phyloP scores from a whole-genome alignment of 1,284 basidiomycete genomes.

The Sporisorium graminicola region DNA sequence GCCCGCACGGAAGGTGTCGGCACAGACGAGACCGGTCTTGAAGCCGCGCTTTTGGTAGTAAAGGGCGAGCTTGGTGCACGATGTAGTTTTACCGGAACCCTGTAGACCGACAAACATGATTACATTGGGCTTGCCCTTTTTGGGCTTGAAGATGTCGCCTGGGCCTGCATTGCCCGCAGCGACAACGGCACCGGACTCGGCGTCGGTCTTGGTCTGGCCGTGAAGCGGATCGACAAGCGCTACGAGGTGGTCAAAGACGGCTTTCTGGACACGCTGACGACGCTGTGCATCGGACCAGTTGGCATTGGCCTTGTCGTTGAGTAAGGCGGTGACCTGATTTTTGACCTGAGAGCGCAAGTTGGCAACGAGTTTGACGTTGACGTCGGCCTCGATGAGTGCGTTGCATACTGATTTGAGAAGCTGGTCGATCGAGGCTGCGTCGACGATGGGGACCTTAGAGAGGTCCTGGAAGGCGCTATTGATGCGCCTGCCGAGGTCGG shows the following conservation, averaged over 20 bases:
- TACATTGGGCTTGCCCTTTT: conserved; percentile 93
- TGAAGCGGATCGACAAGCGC: conserved; percentile 82
- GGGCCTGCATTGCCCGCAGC: conserved; percentile 36
- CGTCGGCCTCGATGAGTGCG: conserved; percentile 94
- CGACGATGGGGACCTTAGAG: conserved; percentile 79
- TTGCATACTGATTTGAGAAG: conserved; percentile 94
- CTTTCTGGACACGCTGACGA: conserved; percentile 63
- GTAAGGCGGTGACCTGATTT: conserved; percentile 76
- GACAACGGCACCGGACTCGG: conserved; percentile 38
- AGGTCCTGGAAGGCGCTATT: conserved; percentile 93
- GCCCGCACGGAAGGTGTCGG: conserved; percentile 98
- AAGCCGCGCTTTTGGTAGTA: conserved; percentile 97
- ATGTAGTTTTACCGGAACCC: conserved; percentile 98
- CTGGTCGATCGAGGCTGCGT: conserved; percentile 77
- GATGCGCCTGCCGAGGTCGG: conserved; percentile 92
- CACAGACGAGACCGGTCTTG: conserved; percentile 98
- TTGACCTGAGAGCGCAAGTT: conserved; percentile 84
- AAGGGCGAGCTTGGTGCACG: conserved; percentile 81
- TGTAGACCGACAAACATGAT: conserved; percentile 80
- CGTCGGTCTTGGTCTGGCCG: conserved; percentile 51
- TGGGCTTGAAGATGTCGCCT: conserved; percentile 84
- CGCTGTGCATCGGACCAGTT: conserved; percentile 61
- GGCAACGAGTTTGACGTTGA: conserved; percentile 96
- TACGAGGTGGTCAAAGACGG: conserved; percentile 97
- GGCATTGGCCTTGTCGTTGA: conserved; percentile 64